phyloP scores from a whole-genome alignment of 2,329 filamentous ascomycete species.

The Botrytis porri region DNA sequence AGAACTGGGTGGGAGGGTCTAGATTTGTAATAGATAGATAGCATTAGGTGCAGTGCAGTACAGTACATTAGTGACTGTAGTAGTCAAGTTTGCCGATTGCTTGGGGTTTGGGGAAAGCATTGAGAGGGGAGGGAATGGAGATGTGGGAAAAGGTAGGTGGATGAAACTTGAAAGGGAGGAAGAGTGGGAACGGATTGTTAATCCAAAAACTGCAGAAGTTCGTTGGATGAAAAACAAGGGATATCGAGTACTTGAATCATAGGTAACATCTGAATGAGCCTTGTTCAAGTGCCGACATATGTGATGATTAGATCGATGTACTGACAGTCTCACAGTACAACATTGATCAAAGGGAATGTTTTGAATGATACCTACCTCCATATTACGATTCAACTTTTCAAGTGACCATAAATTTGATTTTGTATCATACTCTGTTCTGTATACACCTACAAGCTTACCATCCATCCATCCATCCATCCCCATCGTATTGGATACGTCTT shows the following conservation, averaged over 20 bases:
- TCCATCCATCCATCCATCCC: neutral
- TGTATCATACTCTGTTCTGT: neutral
- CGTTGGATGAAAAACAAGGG: neutral
- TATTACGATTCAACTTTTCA: neutral
- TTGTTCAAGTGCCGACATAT: neutral
- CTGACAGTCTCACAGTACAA: neutral
- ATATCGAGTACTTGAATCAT: neutral
- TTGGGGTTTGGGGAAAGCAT: constrained; percentile 8
- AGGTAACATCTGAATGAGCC: neutral
- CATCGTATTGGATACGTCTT: neutral
- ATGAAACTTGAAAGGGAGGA: neutral
- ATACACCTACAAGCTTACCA: neutral
- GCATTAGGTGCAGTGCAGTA: neutral
- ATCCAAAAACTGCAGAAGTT: neutral
- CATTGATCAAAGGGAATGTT: neutral
- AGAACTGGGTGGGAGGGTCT: neutral
- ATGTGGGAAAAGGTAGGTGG: neutral
- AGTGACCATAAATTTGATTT: neutral
- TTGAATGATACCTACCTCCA: neutral
- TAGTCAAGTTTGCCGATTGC: neutral
- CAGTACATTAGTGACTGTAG: neutral
- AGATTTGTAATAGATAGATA: neutral
- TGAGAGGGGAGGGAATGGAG: neutral
- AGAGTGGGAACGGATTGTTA: neutral
- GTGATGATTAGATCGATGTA: neutral